Evolutionary conservation across 1,284 basidiomycete genomes (phyloP), one percentile per base, ranked within the genome.

Genomic region (Golubevia pallescens): DNA sequence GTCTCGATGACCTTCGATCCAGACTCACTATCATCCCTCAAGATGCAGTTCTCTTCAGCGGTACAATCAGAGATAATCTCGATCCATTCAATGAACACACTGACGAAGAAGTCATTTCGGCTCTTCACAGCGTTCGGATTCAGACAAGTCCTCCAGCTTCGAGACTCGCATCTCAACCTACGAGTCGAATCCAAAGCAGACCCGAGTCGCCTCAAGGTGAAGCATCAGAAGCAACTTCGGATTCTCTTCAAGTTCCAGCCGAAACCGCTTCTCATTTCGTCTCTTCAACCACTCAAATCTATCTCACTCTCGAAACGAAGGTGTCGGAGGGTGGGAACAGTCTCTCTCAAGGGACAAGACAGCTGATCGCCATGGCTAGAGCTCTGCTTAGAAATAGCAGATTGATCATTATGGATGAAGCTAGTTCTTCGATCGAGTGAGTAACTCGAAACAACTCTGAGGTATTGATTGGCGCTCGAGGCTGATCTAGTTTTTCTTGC

Each of bases 1-100:
- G 89, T 0, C 87, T 93, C 28, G 86, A 88, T 48, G 87, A 87
- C 16, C 86, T 94, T 7, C 88, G 92, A 14, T 86, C 87, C 10
- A 87, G 89, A 2, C 84, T 93, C 8, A 91, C 92, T 13, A 88
- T 93, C 38, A 92, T 93, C 28, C 91, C 91, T 0, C 91, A 92
- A 82, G 91, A 92, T 66, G 89, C 88, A 21, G 88, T 89, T 2
- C 83, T 92, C 21, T 92, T 91, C 58, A 70, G 73, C 53, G 82
- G 85, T 20, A 64, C 62, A 8, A 55, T 64, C 0, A 55, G 62
- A 13, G 55, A 58, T 19, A 64, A 64, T 59, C 21, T 64, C 16
- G 62, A 64, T 53, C 62, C 62, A 2, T 59, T 64, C 58, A 57
- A n/a, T 34, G 10, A 48, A 48, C 42, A 67, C 58, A 62, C 61